Percentiles rank a stretch among this genome's conserved stretches.
Evolutionary conservation across 108 stramenopile genomes (phyloP).

Genomic region (Schizochytrium sp.): DNA sequence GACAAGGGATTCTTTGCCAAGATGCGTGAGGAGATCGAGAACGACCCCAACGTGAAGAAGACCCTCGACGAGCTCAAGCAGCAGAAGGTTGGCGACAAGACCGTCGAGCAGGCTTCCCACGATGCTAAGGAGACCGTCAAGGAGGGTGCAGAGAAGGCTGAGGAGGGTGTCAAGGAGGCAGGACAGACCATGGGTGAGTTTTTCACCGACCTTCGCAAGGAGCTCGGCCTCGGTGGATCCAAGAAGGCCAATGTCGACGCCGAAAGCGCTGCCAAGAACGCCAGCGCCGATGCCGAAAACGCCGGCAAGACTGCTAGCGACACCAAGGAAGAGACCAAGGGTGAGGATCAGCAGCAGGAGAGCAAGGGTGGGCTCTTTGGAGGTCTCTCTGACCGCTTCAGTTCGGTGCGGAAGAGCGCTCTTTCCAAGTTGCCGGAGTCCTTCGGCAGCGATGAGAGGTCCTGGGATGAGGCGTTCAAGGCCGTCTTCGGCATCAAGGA

Average conservation of each 20-base stretch:
- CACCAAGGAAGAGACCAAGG: too few species aligned
- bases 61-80: slow-evolving; percentile 60
- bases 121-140: background rate
- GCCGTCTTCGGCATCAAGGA: slow-evolving; percentile 56
- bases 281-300: background rate
- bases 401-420: slow-evolving; percentile 16
- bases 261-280: background rate
- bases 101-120: background rate
- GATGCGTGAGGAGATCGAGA: slow-evolving; percentile 19
- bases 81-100: too few species aligned
- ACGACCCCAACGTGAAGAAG: slow-evolving; percentile 49
- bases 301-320: background rate
- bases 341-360: background rate
- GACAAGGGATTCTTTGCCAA: slow-evolving; percentile 43
- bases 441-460: slow-evolving; percentile 40
- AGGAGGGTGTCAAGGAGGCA: slow-evolving; percentile 1
- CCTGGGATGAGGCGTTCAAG: slow-evolving; percentile 54
- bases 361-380: background rate
- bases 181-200: slow-evolving; percentile 46
- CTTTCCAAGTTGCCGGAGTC: slow-evolving; percentile 54
- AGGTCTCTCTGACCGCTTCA: slow-evolving; percentile 1
- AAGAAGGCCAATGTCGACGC: background rate
- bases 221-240: background rate
- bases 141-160: background rate
- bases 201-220: slow-evolving; percentile 37